These are phyloP conservation scores for Lepraria neglecta DNA, from an alignment of 495 filamentous ascomycete genomes.

Conservation along the genomic window DNA sequence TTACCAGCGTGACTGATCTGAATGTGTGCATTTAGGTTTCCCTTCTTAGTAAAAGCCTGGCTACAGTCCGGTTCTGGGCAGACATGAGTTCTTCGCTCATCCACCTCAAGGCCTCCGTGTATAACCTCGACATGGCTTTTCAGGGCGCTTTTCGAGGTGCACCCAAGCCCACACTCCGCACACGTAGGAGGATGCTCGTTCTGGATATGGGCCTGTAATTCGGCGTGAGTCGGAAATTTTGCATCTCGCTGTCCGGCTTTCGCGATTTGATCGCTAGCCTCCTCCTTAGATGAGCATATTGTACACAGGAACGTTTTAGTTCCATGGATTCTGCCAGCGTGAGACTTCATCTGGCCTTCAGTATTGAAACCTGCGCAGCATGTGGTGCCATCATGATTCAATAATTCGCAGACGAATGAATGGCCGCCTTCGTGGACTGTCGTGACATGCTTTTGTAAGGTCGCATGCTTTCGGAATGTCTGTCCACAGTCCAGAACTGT, in stretches of 20 bases:
- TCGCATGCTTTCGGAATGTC: constrained; percentile 82
- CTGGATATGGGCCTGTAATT: constrained; percentile 65
- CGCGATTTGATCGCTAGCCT: not conserved
- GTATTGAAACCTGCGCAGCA: constrained; percentile 70
- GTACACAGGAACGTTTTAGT: constrained; percentile 64
- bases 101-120: constrained; percentile 55
- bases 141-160: constrained; percentile 53
- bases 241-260: not conserved
- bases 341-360: constrained; percentile 58
- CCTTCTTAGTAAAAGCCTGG: constrained; percentile 66
- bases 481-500: constrained; percentile 66
- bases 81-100: constrained; percentile 49
- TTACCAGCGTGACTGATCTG: constrained; percentile 63
- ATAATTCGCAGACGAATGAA: constrained; percentile 56
- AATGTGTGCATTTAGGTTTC: constrained; percentile 74
- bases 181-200: constrained; percentile 69
- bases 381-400: constrained; percentile 47
- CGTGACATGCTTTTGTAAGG: constrained; percentile 74
- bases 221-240: constrained; percentile 60
- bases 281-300: constrained; percentile 44
- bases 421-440: constrained; percentile 60
- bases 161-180: constrained; percentile 60
- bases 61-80: constrained; percentile 62
- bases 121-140: constrained; percentile 63
- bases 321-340: constrained; percentile 63